A percentile compares a stretch with the other conserved stretches of the same genome.
phyloP scores from a whole-genome alignment of 257 asterid genomes.

The Nicotiana tabacum region DNA sequence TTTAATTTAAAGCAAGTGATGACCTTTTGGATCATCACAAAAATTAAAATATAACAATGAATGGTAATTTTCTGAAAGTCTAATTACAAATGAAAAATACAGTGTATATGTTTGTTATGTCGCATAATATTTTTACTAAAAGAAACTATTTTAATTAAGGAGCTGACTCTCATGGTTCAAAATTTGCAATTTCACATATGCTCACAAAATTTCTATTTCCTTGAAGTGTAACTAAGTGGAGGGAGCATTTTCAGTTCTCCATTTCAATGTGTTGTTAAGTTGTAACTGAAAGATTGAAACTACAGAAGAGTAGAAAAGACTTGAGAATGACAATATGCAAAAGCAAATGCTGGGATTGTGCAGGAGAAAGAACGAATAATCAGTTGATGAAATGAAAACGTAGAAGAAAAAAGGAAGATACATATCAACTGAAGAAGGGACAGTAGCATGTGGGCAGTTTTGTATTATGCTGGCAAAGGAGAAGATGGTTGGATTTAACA shows the following conservation, averaged over 20 bases:
- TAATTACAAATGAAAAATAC: too few relatives aligned
- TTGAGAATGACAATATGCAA: conserved; percentile 24
- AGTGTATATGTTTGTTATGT: too few relatives aligned
- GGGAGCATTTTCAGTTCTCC: conserved; percentile 9
- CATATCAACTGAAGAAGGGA: not conserved
- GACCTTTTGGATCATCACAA: too few relatives aligned
- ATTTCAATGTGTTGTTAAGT: conserved; percentile 34
- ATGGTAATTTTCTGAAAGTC: too few relatives aligned
- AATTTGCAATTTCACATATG: too few relatives aligned
- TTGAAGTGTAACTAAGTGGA: not conserved
- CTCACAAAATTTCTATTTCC: not conserved
- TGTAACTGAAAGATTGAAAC: conserved; percentile 13
- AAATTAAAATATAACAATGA: too few relatives aligned
- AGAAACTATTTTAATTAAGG: too few relatives aligned
- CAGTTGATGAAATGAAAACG: not conserved
- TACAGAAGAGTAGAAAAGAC: conserved; percentile 18
- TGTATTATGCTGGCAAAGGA: conserved; percentile 12
- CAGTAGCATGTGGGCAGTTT: conserved; percentile 15
- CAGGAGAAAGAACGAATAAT: not conserved
- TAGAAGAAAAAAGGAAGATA: not conserved
- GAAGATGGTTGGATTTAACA: conserved; percentile 16
- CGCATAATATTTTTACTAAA: too few relatives aligned
- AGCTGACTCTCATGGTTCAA: too few relatives aligned
- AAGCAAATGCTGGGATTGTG: conserved; percentile 3
- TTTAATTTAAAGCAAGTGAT: too few relatives aligned